Evolutionary conservation across 192 early-diverging fungal species (phyloP), one percentile per base, ranked within the genome.

Genomic region (Kickxella alabastrina): DNA sequence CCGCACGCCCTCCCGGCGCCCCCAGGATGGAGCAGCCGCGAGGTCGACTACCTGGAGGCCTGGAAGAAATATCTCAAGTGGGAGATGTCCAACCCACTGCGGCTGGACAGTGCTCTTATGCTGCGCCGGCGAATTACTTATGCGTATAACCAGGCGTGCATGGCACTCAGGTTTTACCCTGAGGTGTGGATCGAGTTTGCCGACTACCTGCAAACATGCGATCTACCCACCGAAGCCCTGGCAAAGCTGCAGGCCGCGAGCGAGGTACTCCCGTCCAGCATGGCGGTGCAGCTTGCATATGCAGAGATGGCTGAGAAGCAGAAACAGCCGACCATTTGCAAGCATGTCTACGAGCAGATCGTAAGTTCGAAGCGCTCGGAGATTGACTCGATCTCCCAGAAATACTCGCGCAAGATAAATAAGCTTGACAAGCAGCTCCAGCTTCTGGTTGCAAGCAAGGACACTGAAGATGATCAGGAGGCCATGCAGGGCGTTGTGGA

Each of bases 11-110:
- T 93, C 17, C 85, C 95, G 0, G 77, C 65, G 52, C 91, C 89
- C 18, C 85, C 90, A 4, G 79, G 69, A 26, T 96, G 95, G 95
- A 84, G 80, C 0, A 56, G 82, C n/a, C 76, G 77, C 19, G 92
- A 98, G 51, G 36, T 60, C 3, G 56, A 61, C 23, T 52, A 74
- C 28, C 63, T 92, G 28, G 72, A 79, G 13, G 77, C 84, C 8
- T 95, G 92, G 95, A 93, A 92, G 54, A 62, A 77, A 12, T 94
- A 87, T 62, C 87, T 98, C 52, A 77, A 80, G 44, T 98, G 95
- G 95, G 95, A 98, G 62, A 79, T 75, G 28, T 68, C 77, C 10
- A 94, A 98, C 55, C 95, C 95, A 15, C 65, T 98, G 29, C 78
- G 79, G 14, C 57, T 96, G 25, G 88, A 87, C 32, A 52, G 58